Percentiles rank a stretch among this genome's conserved stretches.
Conservation (phyloP, 2,329 filamentous ascomycete genomes). For the Pestalotiopsis sp. region DNA sequence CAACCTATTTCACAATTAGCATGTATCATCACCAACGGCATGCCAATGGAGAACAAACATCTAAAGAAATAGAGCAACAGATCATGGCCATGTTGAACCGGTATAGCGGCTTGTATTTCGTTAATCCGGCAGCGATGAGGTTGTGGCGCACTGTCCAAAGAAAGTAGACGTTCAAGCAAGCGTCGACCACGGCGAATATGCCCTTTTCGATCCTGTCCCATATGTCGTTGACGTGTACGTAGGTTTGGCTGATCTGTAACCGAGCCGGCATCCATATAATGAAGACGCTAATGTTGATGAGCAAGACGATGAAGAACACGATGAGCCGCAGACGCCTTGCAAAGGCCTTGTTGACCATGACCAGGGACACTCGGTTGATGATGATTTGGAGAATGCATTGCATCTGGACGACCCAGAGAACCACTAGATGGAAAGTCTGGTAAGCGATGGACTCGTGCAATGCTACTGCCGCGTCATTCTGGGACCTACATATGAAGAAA, state of each 20-base stretch:
- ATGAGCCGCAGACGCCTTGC: conserved; percentile 43
- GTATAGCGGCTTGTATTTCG: conserved; percentile 48
- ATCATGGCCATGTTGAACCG: conserved; percentile 48
- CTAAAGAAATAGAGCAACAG: conserved; percentile 45
- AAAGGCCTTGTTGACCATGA: conserved; percentile 41
- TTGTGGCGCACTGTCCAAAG: conserved; percentile 44
- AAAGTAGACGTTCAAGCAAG: conserved; percentile 51
- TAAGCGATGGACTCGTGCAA: neutral
- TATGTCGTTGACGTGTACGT: conserved; percentile 45
- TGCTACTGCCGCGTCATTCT: too few species aligned
- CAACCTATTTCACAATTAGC: neutral
- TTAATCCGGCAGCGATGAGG: conserved; percentile 47
- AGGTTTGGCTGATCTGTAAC: conserved; percentile 41
- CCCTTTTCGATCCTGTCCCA: conserved; percentile 57
- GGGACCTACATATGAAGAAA: conserved; percentile 13
- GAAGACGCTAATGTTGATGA: conserved; percentile 54
- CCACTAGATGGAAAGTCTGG: neutral
- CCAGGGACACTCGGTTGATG: conserved; percentile 51
- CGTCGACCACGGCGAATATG: conserved; percentile 52
- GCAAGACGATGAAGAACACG: conserved; percentile 44
- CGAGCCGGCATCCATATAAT: conserved; percentile 56
- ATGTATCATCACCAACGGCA: neutral
- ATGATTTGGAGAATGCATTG: conserved; percentile 57
- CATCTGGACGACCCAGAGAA: conserved; percentile 35
- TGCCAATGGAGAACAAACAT: conserved; percentile 20